A percentile compares a stretch with the other conserved stretches of the same genome.
These are phyloP conservation scores for Vigna hirtella DNA, from an alignment of 306 rosid genomes.

Conservation along the genomic window DNA sequence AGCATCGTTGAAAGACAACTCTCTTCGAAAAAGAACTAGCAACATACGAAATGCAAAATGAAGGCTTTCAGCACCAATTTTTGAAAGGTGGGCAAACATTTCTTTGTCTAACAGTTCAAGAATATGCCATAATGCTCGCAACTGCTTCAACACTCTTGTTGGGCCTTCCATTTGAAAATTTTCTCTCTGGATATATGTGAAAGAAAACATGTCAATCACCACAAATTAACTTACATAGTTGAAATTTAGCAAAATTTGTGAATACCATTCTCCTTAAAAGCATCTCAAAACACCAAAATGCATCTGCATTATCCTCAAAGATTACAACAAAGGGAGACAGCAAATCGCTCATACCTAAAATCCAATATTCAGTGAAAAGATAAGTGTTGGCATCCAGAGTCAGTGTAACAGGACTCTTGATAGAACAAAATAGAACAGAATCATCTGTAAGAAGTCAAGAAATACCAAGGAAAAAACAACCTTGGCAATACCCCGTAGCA, in stretches of 20 bases:
- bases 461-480: constrained; percentile 52
- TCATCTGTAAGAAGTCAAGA: constrained; percentile 28
- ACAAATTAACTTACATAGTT: constrained; percentile 35
- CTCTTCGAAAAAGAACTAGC: constrained; percentile 95
- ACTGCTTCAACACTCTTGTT: constrained; percentile 91
- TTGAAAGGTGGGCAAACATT: constrained; percentile 77
- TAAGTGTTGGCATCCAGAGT: constrained; percentile 39
- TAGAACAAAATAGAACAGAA: constrained; percentile 14
- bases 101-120: constrained; percentile 84
- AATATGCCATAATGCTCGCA: constrained; percentile 80
- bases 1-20: constrained; percentile 84
- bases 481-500: constrained; percentile 97
- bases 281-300: constrained; percentile 99
- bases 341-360: constrained; percentile 97
- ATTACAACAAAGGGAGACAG: constrained; percentile 95
- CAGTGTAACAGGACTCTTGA: constrained; percentile 6
- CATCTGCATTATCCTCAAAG: constrained; percentile 96
- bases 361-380: constrained; percentile 46
- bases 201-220: constrained; percentile 50
- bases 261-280: constrained; percentile 96
- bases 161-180: constrained; percentile 98
- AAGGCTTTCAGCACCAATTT: constrained; percentile 95
- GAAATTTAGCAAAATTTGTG: constrained; percentile 49
- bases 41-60: constrained; percentile 97
- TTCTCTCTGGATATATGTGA: constrained; percentile 66